phyloP scores from a whole-genome alignment of 306 rosid species.

The Lotus japonicus region DNA sequence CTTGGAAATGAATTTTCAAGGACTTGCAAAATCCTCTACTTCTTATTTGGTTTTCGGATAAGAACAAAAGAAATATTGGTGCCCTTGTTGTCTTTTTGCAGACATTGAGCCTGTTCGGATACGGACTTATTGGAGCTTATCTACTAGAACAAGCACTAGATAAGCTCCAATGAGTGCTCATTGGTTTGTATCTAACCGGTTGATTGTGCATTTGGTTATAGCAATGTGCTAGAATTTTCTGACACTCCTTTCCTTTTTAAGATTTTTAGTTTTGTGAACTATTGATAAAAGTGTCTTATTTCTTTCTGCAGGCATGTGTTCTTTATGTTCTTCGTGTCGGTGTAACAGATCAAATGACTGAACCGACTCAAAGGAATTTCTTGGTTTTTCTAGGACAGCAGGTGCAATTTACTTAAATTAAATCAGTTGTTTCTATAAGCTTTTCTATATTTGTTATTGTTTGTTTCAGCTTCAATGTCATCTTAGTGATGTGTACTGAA shows the following conservation, averaged over 20 bases:
- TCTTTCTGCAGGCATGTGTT: conserved; percentile 81
- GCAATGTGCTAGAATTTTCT: conserved; percentile 10
- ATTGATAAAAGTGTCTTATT: conserved; percentile 26
- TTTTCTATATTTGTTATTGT: conserved; percentile 6
- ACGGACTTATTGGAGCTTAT: too few relatives aligned
- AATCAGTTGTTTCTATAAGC: not conserved
- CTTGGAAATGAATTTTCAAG: not conserved
- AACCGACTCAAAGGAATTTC: conserved; percentile 82
- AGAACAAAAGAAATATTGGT: not conserved
- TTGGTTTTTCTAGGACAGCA: conserved; percentile 74
- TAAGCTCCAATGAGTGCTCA: too few relatives aligned
- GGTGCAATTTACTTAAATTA: conserved; percentile 35
- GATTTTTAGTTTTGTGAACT: conserved; percentile 3
- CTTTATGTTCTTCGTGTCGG: conserved; percentile 90
- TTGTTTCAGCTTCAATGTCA: not conserved
- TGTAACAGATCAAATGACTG: conserved; percentile 93
- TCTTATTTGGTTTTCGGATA: not conserved
- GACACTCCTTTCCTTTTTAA: not conserved
- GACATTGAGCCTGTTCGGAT: too few relatives aligned
- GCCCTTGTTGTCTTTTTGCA: not conserved
- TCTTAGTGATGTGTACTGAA: conserved; percentile 1
- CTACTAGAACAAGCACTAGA: too few relatives aligned
- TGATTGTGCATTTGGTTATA: not conserved
- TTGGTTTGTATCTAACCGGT: too few relatives aligned
- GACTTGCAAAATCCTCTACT: not conserved